Base-by-base conservation (phyloP, 169 alveolate species). In the Babesia bovis region DNA sequence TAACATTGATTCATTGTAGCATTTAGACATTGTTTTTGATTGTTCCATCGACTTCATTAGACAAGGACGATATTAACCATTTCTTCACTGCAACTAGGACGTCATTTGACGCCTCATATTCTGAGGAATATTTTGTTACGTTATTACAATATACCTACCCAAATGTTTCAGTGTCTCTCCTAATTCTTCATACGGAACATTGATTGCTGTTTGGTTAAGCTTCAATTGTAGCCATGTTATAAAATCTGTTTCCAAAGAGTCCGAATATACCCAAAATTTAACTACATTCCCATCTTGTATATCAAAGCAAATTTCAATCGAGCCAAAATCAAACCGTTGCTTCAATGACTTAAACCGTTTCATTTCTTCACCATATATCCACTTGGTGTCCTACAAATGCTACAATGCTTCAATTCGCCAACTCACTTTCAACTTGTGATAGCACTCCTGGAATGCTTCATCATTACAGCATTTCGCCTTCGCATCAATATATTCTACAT, bases 201-300 rank as follows among this genome's bases (percentile, higher is more conserved):
- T 0, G 33, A 81, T 41, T 23, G 71, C 71, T 5, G 42, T 32
- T 28, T 61, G 38, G 53, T 70, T 81, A 57, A 71, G 70, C 38
- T 55, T 53, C 3, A 12, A 32, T 28, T 58, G 28, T 42, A 71
- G 33, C 49, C 69, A 74, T 23, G 82, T 86, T 21, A 88, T 82
- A 28, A 88, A 63, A 55, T 88, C 90, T n/a, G 83, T 72, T 42
- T 88, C 84, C 49, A 88, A 53, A 33, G 72, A 53, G 61, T 88
- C 93, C 9, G 93, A 88, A 63, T 71, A 88, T 25, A 84, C 53
- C 67, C 71, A 75, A 21, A 83, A 81, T 50, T 72, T 82, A 33
- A 38, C 88, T 7, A 40, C 50, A n/a, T n/a, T 10, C 36, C 21
- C 65, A 32, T 58, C 56, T 28, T 21, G 69, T 32, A 81, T 25